Percentiles rank a stretch among this genome's conserved stretches.
These are phyloP conservation scores for Saturnispora halmiae DNA, from an alignment of 805 yeast species.

Conservation along the genomic window DNA sequence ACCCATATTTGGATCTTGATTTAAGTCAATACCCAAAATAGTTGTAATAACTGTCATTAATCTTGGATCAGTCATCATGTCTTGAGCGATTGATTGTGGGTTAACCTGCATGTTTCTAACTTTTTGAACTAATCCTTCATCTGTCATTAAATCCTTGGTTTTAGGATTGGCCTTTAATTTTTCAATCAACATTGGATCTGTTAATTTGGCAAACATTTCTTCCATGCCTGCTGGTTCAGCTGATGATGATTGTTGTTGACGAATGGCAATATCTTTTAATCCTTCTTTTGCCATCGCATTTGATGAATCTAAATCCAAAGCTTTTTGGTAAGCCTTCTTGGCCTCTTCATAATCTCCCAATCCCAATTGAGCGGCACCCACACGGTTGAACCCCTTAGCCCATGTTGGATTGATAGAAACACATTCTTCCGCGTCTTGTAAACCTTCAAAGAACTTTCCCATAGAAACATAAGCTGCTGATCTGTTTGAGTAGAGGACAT, in stretches of 20 bases:
- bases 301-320: constrained; percentile 67
- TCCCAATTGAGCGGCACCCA: constrained; percentile 91
- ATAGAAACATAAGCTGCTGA: constrained; percentile 84
- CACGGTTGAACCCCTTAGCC: constrained; percentile 94
- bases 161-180: constrained; percentile 77
- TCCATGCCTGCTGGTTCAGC: constrained; percentile 45
- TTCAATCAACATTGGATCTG: constrained; percentile 66
- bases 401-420: constrained; percentile 72
- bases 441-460: constrained; percentile 64
- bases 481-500: constrained; percentile 87
- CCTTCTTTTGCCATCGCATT: constrained; percentile 89
- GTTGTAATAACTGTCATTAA: constrained; percentile 83
- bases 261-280: constrained; percentile 34
- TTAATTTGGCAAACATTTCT: constrained; percentile 45
- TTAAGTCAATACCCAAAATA: constrained; percentile 69
- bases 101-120: constrained; percentile 51
- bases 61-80: constrained; percentile 71
- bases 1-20: constrained; percentile 27
- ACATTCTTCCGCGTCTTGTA: constrained; percentile 79
- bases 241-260: constrained; percentile 24
- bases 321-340: constrained; percentile 59
- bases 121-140: constrained; percentile 72
- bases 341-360: constrained; percentile 73
- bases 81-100: constrained; percentile 66
- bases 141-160: constrained; percentile 79